phyloP scores from a whole-genome alignment of 345 rosid genomes.

The Salix suchowensis region DNA sequence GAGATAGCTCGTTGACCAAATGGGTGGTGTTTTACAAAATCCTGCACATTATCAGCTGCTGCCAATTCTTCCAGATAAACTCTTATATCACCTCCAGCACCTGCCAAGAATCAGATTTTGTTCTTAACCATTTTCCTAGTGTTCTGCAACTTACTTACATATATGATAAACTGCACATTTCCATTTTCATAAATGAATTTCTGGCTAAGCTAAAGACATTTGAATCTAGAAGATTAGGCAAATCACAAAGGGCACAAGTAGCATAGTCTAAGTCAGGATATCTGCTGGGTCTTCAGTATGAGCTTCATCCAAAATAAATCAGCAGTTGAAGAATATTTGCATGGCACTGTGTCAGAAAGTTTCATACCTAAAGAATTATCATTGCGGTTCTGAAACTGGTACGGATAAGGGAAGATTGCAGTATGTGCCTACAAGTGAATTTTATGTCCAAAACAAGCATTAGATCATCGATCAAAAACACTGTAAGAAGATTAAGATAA shows the following conservation, averaged over 20 bases:
- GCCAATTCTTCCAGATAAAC: slow-evolving; percentile 55
- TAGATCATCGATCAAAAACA: too few relatives aligned
- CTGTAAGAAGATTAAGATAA: neutral
- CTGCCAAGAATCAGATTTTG: slow-evolving; percentile 30
- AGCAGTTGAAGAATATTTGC: neutral
- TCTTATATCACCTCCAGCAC: slow-evolving; percentile 63
- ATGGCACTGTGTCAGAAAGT: neutral
- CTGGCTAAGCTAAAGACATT: neutral
- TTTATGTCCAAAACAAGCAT: neutral
- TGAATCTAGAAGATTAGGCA: neutral
- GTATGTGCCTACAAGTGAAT: slow-evolving; percentile 48
- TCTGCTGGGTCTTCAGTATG: too few relatives aligned
- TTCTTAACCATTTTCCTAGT: neutral
- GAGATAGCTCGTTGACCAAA: slow-evolving; percentile 70
- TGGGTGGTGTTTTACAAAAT: slow-evolving; percentile 54
- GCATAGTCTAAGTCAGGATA: neutral
- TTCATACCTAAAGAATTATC: slow-evolving; percentile 66
- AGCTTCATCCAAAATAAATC: neutral
- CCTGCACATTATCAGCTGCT: slow-evolving; percentile 50
- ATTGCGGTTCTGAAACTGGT: slow-evolving; percentile 35
- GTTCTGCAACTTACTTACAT: neutral
- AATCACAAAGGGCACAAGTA: neutral
- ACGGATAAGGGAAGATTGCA: slow-evolving; percentile 72
- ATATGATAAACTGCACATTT: neutral
- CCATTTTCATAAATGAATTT: neutral